Evolutionary conservation across 2,329 filamentous ascomycete species (phyloP).

Genomic region (Colletotrichum navitas): DNA sequence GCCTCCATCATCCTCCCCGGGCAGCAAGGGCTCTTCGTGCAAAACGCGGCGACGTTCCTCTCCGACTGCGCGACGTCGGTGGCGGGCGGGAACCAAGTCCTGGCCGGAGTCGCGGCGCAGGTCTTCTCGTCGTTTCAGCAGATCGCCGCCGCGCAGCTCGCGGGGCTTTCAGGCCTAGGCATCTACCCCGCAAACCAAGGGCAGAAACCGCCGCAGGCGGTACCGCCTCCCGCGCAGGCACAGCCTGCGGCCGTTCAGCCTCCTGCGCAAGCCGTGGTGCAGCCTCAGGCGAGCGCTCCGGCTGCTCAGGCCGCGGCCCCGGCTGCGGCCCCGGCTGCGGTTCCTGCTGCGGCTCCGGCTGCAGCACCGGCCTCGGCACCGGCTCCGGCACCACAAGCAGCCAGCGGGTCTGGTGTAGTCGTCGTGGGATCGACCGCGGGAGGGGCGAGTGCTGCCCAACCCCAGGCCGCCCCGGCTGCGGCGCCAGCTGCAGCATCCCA

Average conservation of each 20-base stretch:
- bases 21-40: constrained; percentile 52
- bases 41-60: constrained; percentile 50
- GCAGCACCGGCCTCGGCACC: neutral
- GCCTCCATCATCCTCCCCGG: constrained; percentile 54
- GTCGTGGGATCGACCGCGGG: constrained; percentile 28
- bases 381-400: constrained; percentile 2
- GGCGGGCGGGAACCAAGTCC: constrained; percentile 35
- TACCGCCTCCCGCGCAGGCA: constrained; percentile 1
- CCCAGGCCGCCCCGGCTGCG: constrained; percentile 3
- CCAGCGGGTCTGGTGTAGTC: constrained; percentile 22
- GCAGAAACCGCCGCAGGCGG: constrained; percentile 14
- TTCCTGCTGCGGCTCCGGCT: neutral
- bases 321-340: neutral
- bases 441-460: constrained; percentile 12
- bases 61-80: constrained; percentile 51
- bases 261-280: constrained; percentile 19
- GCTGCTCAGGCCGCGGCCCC: neutral
- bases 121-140: constrained; percentile 49
- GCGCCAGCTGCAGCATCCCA: constrained; percentile 5
- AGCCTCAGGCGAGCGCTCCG: constrained; percentile 5
- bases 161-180: constrained; percentile 43
- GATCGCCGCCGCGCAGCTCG: constrained; percentile 47
- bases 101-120: constrained; percentile 19
- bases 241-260: constrained; percentile 8
- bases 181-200: constrained; percentile 24